Evolutionary conservation across 371 early-diverging fungal species (phyloP).

Genomic region (Phascolomyces articulosus): DNA sequence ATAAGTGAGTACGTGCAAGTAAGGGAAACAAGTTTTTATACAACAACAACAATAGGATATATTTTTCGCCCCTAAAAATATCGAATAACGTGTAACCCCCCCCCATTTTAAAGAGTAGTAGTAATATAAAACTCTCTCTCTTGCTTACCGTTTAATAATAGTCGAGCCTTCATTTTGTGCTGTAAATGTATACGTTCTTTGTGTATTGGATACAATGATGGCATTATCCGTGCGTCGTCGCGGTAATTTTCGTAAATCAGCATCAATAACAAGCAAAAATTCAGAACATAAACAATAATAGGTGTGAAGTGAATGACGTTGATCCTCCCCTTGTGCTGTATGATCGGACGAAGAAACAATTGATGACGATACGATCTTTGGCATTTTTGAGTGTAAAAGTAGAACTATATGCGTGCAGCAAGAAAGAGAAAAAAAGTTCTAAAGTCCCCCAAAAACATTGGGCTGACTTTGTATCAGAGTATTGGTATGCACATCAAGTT

Average conservation of each 20-base stretch:
- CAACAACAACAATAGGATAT: too few relatives aligned
- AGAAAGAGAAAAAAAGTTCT: too few relatives aligned
- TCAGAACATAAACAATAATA: conserved; percentile 81
- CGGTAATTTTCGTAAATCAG: conserved; percentile 61
- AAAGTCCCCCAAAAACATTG: too few relatives aligned
- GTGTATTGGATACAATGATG: conserved; percentile 62
- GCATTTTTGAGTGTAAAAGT: conserved; percentile 38
- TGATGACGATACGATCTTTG: conserved; percentile 68
- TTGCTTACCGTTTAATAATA: not conserved
- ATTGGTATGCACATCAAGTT: too few relatives aligned
- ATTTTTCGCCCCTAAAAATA: too few relatives aligned
- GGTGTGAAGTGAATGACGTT: conserved; percentile 52
- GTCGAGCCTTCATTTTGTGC: conserved; percentile 38
- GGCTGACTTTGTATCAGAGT: too few relatives aligned
- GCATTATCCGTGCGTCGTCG: conserved; percentile 68
- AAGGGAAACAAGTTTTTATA: too few relatives aligned
- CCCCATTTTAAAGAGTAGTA: not conserved
- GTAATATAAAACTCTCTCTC: not conserved
- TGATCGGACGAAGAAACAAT: conserved; percentile 70
- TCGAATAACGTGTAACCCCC: too few relatives aligned
- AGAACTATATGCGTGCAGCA: too few relatives aligned
- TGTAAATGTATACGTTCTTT: conserved; percentile 63
- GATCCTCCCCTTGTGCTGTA: conserved; percentile 37
- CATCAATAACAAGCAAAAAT: conserved; percentile 71
- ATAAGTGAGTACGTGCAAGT: too few relatives aligned